A percentile compares a stretch with the other conserved stretches of the same genome.
These are phyloP conservation scores for Yamadazyma olivae DNA, from an alignment of 805 yeast genomes.

Conservation along the genomic window DNA sequence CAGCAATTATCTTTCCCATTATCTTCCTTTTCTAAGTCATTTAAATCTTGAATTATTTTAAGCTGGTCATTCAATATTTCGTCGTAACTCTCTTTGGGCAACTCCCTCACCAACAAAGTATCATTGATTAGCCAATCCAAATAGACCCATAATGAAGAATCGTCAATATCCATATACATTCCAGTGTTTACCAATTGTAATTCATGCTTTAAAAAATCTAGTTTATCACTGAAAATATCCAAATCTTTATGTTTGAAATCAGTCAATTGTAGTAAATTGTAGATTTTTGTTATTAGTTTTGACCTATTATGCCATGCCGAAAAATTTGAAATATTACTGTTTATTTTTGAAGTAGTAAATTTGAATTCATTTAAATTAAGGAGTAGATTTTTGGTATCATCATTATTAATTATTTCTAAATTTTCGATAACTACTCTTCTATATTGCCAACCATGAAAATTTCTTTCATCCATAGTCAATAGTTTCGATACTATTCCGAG, in stretches of 20 bases:
- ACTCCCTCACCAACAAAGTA: constrained; percentile 30
- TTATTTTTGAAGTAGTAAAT: constrained; percentile 76
- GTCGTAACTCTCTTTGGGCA: constrained; percentile 25
- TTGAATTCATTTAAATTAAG: constrained; percentile 55
- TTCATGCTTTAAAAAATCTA: constrained; percentile 50
- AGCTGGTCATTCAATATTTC: constrained; percentile 46
- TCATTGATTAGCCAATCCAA: constrained; percentile 71
- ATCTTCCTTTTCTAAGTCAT: constrained; percentile 71
- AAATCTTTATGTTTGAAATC: neutral
- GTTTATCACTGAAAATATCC: neutral
- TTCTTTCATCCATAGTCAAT: constrained; percentile 71
- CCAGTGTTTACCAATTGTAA: constrained; percentile 74
- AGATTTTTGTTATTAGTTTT: constrained; percentile 57
- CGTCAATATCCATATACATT: constrained; percentile 88
- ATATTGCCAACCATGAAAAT: constrained; percentile 96
- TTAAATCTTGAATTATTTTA: constrained; percentile 54
- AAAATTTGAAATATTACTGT: constrained; percentile 82
- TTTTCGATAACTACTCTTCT: constrained; percentile 64
- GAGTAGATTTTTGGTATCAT: constrained; percentile 16
- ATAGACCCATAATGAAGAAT: constrained; percentile 91
- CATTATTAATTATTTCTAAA: constrained; percentile 18
- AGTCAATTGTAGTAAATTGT: constrained; percentile 16
- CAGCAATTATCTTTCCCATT: constrained; percentile 60
- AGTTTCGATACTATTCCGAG: constrained; percentile 65
- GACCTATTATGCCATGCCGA: constrained; percentile 96